Evolutionary conservation across 2,329 filamentous ascomycete species (phyloP).

Genomic region (Xylariaceae sp.): DNA sequence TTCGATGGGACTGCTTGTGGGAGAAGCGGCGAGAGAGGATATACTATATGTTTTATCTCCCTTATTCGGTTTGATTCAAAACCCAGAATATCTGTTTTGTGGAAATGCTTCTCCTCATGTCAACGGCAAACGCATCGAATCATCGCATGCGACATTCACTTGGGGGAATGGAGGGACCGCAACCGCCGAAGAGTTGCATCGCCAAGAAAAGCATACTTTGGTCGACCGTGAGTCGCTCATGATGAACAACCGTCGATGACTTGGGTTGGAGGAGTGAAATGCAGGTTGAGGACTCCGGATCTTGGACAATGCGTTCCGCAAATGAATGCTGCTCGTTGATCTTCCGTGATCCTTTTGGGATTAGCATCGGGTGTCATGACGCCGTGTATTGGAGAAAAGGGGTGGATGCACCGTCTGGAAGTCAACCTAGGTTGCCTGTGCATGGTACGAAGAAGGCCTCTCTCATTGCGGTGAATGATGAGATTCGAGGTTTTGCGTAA

Average conservation of each 20-base stretch:
- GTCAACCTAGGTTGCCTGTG: too few species aligned
- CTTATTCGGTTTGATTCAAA: not conserved
- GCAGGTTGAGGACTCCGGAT: not conserved
- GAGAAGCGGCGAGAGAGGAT: not conserved
- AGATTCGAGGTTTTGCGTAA: too few species aligned
- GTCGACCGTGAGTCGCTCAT: not conserved
- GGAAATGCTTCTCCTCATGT: constrained; percentile 11
- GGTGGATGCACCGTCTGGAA: too few species aligned
- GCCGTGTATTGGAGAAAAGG: not conserved
- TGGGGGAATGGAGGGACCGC: not conserved
- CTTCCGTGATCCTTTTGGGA: constrained; percentile 14
- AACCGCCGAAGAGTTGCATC: constrained; percentile 4
- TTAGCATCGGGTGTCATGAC: constrained; percentile 4
- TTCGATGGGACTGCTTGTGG: not conserved
- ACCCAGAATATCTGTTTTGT: constrained; percentile 4
- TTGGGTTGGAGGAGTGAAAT: not conserved
- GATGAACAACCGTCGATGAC: not conserved
- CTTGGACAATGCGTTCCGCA: constrained; percentile 1
- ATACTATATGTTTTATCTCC: not conserved
- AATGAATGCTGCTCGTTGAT: not conserved
- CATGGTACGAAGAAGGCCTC: too few species aligned
- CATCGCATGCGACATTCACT: not conserved
- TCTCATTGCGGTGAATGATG: too few species aligned
- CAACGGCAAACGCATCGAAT: not conserved
- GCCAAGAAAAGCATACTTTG: constrained; percentile 9